These are phyloP conservation scores for Nakataea oryzae DNA, from an alignment of 2,329 filamentous ascomycete genomes.

Conservation along the genomic window DNA sequence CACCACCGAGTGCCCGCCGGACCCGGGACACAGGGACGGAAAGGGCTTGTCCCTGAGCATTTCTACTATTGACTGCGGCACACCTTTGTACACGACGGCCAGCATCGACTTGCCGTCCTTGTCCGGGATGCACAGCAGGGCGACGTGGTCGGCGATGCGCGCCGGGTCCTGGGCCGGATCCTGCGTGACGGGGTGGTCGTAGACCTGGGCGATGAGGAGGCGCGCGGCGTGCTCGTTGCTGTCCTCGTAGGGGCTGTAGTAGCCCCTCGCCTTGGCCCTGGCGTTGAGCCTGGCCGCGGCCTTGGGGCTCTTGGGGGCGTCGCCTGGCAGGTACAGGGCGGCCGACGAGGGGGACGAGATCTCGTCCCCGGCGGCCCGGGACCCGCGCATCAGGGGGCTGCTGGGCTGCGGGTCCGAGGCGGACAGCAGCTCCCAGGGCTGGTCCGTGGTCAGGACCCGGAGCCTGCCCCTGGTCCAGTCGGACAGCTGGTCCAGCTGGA, in stretches of 20 bases:
- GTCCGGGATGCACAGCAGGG: not conserved
- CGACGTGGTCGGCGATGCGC: not conserved
- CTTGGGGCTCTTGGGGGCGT: no score
- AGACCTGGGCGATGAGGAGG: not conserved
- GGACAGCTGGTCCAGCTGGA: conserved; percentile 2
- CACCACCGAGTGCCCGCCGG: not conserved
- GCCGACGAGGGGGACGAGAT: not conserved
- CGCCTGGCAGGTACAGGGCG: no score
- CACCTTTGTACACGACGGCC: not conserved
- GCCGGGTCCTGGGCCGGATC: not conserved
- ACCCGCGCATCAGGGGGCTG: no score
- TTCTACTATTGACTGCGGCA: not conserved
- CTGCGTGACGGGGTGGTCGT: not conserved
- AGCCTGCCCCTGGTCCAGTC: not conserved
- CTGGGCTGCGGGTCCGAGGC: not conserved
- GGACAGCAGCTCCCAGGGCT: no score
- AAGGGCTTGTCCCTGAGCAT: not conserved
- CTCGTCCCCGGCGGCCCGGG: no score
- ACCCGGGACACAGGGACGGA: no score
- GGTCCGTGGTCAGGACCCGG: not conserved
- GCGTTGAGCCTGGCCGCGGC: not conserved
- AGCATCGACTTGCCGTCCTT: not conserved
- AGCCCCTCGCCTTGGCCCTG: not conserved
- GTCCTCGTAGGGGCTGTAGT: not conserved
- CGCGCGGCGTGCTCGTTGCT: not conserved